A percentile compares a stretch with the other conserved stretches of the same genome.
These are phyloP conservation scores for Coemansia sp. DNA, from an alignment of 192 early-diverging fungal species.

Conservation along the genomic window DNA sequence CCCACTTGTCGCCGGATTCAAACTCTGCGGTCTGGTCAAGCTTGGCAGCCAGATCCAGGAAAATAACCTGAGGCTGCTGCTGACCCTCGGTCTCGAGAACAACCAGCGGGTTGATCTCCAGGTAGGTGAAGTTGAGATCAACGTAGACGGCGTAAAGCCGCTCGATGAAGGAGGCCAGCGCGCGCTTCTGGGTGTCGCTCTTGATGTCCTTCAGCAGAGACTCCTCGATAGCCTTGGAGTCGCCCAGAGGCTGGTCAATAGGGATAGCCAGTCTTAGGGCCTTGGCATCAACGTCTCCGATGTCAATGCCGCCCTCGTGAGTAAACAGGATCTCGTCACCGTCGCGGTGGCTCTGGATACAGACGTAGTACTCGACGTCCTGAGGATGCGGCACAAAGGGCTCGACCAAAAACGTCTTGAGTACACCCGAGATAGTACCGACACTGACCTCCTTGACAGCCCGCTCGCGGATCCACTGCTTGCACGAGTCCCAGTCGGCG, in stretches of 20 bases:
- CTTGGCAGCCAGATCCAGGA: slow-evolving; percentile 96
- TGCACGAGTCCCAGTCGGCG: slow-evolving; percentile 83
- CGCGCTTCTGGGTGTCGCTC: slow-evolving; percentile 62
- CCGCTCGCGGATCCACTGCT: slow-evolving; percentile 86
- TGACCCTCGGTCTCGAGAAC: slow-evolving; percentile 72
- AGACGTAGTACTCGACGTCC: slow-evolving; percentile 95
- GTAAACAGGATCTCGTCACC: slow-evolving; percentile 97
- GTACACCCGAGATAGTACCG: slow-evolving; percentile 77
- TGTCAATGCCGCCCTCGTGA: slow-evolving; percentile 97
- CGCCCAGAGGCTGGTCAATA: slow-evolving; percentile 77
- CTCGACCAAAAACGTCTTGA: slow-evolving; percentile 96
- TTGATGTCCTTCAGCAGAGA: slow-evolving; percentile 72
- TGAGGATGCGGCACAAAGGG: slow-evolving; percentile 90
- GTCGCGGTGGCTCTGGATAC: slow-evolving; percentile 93
- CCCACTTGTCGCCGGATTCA: slow-evolving; percentile 95
- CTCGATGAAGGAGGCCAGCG: slow-evolving; percentile 88
- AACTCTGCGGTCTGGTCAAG: slow-evolving; percentile 98
- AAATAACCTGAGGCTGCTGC: slow-evolving; percentile 73
- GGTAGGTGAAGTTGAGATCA: slow-evolving; percentile 97
- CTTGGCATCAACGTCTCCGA: slow-evolving; percentile 98
- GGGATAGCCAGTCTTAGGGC: slow-evolving; percentile 83
- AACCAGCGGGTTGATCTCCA: slow-evolving; percentile 99
- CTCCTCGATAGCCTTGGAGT: slow-evolving; percentile 63
- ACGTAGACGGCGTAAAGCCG: slow-evolving; percentile 94
- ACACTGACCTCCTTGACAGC: slow-evolving; percentile 87